Base-by-base conservation (phyloP, 2,329 filamentous ascomycete genomes). In the Aspergillus calidoustus region DNA sequence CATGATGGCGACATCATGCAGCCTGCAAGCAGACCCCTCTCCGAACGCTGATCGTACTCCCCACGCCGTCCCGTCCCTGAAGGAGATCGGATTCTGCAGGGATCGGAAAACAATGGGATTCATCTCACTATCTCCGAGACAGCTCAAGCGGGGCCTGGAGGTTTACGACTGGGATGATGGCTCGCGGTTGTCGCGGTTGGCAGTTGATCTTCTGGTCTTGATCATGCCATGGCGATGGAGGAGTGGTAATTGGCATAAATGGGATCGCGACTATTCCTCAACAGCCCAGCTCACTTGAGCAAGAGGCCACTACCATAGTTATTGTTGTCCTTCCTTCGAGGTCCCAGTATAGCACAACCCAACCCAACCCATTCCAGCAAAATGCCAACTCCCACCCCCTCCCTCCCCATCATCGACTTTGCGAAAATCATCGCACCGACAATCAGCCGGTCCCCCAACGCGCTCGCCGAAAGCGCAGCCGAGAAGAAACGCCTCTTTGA, bases 401-500 rank as follows among this genome's bases (percentile, higher is more conserved):
- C 38, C 11, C 53, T 55, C 43, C 53, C 53, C 8, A 34, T 55
- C 15, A 55, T 55, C 43, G 53, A 55, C 43, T 55, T 55, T n/a
- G 43, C 53, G 6, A 55, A 55, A 48, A 55, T 55, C 43, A 55
- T 55, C 53, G 53, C 41, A 2, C 53, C 53, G 25, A 31, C 41
- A 4, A 55, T 55, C 11, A 46, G 38, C 23, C 53, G 53, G 8
- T 55, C 53, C 5, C 43, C 53, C 9, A 23, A n/a, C 19, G 52
- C 25, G 4, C 38, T 46, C 3, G 38, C 34, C 11, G 52, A 34
- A 34, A 54, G 52, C 52, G 17, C 43, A 4, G 22, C 52, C 8
- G 58, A 60, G 46, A 60, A 60, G 41, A 25, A 13, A 2, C 46
- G 49, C 13, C 58, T 60, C 6, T 60, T 55, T n/a, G 23, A 56